Base-by-base conservation (phyloP, 2,329 filamentous ascomycete species). In the Sclerotinia borealis region DNA sequence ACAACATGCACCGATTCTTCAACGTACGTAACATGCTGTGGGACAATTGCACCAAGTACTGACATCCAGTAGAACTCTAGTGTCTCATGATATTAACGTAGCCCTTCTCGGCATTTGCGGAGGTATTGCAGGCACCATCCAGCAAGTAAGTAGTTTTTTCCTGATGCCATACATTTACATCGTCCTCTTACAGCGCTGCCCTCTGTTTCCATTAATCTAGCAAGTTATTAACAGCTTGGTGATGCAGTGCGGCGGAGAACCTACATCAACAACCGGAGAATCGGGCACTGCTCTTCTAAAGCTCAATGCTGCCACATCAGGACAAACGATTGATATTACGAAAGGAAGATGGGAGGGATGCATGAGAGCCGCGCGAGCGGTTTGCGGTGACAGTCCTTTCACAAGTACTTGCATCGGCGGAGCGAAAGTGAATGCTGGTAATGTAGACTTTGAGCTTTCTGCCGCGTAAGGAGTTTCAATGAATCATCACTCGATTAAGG, bases 291-390 rank as follows among this genome's bases (percentile, higher is more conserved):
- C 80, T 9, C 71, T 76, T 64, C 84, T 85, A 72, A 75, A 71
- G 3, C 75, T 85, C 19, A 76, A 73, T 31, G 76, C 79, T 1
- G 74, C 76, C 19, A 73, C 73, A 2, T 63, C 69, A 1, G 81
- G 79, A 11, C 77, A 78, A 27, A 80, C 77, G 19, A 83, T 85
- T 72, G 80, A 79, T 73, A 77, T 85, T 65, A 77, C 77, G 52
- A 84, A 83, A 74, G 77, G 76, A 25, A 74, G 78, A 29, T 83
- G 82, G 81, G 79, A 84, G 72, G 75, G 77, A 58, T 85, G 83
- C 70, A 77, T 84, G 59, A 77, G 80, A 47, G 82, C 83, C 19
- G 83, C 82, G 1, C 56, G 63, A 27, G 70, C 70, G 4, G 65
- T 67, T 1, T 72, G 70, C 54, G 66, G 66, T 4, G 65, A 66